Base-by-base conservation (phyloP, 164 flowering plant species). In the Santalum album region DNA sequence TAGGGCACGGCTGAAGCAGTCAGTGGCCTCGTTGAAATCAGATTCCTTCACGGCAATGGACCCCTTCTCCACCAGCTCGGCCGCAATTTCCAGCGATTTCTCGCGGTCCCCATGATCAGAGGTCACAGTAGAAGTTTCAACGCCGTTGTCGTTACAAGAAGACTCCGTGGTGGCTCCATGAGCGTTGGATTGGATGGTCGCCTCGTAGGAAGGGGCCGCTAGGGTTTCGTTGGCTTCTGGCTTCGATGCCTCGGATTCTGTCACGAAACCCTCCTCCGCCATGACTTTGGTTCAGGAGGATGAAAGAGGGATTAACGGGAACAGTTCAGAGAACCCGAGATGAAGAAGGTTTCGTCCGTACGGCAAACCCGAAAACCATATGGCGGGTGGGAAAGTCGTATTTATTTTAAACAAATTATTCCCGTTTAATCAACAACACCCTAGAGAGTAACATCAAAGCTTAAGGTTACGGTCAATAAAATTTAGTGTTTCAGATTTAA, bases 1-100 rank as follows among this genome's bases (percentile, higher is more conserved):
- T 15, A 92, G 84, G 60, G 96, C 91, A 54, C 96, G 95, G 69
- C 98, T 92, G 63, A 76, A 81, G 61, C 83, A 80, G 1, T 92
- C 98, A 1, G 77, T 67, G 25, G 98, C 98, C 44, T 77, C 82
- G 6, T 43, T 54, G 57, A 50, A 82, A 66, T 84, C 95, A 4
- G 64, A 51, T 1, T 70, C 84, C 55, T 77, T 80, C 6, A 74
- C 43, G 12, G 86, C 89, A 38, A 54, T 56, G 1, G 75, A 67
- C 7, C 96, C 98, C 71, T 58, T 78, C 50, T 68, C 83, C 71
- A 82, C 65, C 68, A 89, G 60, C 76, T 84, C 86, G 0, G 67
- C 80, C 4, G 94, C 84, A 35, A 62, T 54, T 27, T 75, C 83
- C 34, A 89, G 67, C 20, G 90, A 69, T 55, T 82, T 78, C 50